These are phyloP conservation scores for Dendrobium chrysotoxum DNA, from an alignment of 106 monocot genomes.

Conservation along the genomic window DNA sequence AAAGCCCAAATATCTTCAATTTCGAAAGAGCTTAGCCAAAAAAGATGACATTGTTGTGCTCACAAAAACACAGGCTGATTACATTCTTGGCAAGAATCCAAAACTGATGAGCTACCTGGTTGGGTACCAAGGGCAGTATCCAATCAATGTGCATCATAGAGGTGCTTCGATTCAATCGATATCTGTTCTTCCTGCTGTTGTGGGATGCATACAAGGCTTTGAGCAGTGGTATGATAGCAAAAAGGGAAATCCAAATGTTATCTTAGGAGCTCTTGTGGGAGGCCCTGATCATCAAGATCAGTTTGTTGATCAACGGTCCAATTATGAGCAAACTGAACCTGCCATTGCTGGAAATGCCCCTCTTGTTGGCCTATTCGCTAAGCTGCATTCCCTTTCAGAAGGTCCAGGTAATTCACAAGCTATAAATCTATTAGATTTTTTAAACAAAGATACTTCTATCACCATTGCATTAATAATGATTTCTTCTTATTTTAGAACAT, in stretches of 20 bases:
- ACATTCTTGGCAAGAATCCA: conserved; percentile 89
- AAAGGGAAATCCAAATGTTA: conserved; percentile 51
- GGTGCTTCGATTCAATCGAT: conserved; percentile 39
- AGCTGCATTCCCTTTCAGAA: conserved; percentile 20
- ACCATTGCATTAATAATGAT: too few relatives aligned
- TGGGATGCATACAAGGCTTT: conserved; percentile 63
- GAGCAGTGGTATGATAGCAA: conserved; percentile 43
- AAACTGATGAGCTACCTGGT: conserved; percentile 76
- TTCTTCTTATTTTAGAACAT: too few relatives aligned
- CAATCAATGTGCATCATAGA: conserved; percentile 49
- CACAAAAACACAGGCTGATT: conserved; percentile 44
- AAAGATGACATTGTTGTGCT: too few relatives aligned
- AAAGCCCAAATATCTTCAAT: too few relatives aligned
- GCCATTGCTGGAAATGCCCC: conserved; percentile 66
- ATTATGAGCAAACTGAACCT: conserved; percentile 81
- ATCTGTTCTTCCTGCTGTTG: conserved; percentile 21
- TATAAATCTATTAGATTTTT: neutral
- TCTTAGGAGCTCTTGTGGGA: conserved; percentile 80
- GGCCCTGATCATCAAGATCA: conserved; percentile 64
- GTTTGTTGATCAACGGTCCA: conserved; percentile 48
- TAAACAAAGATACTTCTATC: too few relatives aligned
- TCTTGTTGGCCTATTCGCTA: conserved; percentile 69
- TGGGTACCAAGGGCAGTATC: conserved; percentile 42
- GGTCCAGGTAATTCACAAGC: conserved; percentile 22
- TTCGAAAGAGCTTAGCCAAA: too few relatives aligned